Base-by-base conservation (phyloP, 129 eudicot genomes). In the Chrysanthemum lavandulifolium region DNA sequence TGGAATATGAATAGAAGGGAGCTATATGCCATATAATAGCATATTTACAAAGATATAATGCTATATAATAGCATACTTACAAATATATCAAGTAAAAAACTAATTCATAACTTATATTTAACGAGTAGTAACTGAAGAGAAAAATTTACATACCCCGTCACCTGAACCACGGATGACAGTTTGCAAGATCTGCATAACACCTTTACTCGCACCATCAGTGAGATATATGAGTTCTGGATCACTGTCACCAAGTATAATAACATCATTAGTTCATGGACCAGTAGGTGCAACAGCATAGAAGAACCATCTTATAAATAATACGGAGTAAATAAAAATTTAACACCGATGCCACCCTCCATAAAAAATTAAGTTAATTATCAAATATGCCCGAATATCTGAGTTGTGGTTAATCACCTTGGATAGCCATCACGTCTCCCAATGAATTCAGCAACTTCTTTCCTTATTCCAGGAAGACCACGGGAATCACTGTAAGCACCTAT, bases 131-230 rank as follows among this genome's bases (percentile, higher is more conserved):
- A 33, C 47, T 23, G 43, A 65, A 47, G 59, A 13, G 21, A 33
- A 16, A 33, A 43, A 48, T 27, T 13, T 13, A 6, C 76, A 71
- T 90, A 95, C 99, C 94, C 97, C 99, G 56, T 95, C 99, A 67
- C 81, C 75, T 69, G 77, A 69, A 71, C 95, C 88, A 51, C 97
- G 86, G 36, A 95, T 91, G 27, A 95, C 75, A 45, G 96, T 75
- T 52, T 95, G 85, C 76, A 95, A 74, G 25, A 88, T 88, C 84
- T 95, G 99, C 97, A 91, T 88, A 13, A 95, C 97, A 77, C 99
- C 99, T 86, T 95, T 95, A 81, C 99, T 95, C n/a, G 99, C 99
- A 78, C 97, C 99, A 76, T 91, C 99, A 2, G 99, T 95, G 36
- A 95, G 97, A 74, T 83, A 95, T 75, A 95, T 91, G 71, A 88